A percentile compares a stretch with the other conserved stretches of the same genome.
Evolutionary conservation across 805 yeast species (phyloP).

Genomic region (Starmerella ratchasimensis): DNA sequence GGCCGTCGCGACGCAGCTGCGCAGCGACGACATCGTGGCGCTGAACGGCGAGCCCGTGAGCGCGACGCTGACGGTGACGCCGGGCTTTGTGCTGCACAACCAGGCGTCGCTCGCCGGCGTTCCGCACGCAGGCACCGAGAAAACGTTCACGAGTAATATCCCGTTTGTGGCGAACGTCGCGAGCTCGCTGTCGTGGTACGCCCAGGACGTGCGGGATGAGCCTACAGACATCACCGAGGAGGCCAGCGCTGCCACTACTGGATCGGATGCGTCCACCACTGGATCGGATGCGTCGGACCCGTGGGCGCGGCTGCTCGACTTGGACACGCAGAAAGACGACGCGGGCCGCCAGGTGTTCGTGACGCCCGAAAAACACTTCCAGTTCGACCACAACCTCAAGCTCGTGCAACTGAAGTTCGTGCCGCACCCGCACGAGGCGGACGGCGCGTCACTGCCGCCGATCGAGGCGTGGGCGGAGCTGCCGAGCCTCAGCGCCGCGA

Average conservation of each 20-base stretch:
- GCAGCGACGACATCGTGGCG: not conserved
- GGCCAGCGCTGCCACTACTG: not conserved
- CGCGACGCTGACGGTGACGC: conserved; percentile 23
- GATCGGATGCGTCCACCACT: not conserved
- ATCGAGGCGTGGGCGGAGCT: conserved; percentile 42
- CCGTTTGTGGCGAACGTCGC: conserved; percentile 21
- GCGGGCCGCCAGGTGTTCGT: conserved; percentile 6
- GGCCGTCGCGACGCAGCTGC: not conserved
- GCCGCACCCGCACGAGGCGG: conserved; percentile 9
- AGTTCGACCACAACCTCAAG: conserved; percentile 1
- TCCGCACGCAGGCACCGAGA: conserved; percentile 15
- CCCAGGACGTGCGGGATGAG: conserved; percentile 18
- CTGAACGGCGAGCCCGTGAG: conserved; percentile 1
- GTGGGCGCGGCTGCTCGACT: conserved; percentile 3
- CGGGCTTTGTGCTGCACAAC: conserved; percentile 24
- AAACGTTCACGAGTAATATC: conserved; percentile 22
- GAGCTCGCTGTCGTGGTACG: conserved; percentile 18
- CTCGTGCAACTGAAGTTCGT: conserved; percentile 12
- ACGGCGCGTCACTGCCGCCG: conserved; percentile 33
- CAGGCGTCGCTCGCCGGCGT: not conserved
- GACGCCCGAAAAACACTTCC: conserved; percentile 7
- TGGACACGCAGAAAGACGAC: conserved; percentile 1
- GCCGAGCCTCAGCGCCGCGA: conserved; percentile 27
- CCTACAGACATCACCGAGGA: not conserved
- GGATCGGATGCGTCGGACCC: not conserved